Evolutionary conservation across 2,329 filamentous ascomycete species (phyloP), one percentile per base, ranked within the genome.

Genomic region (Phialophora chinensis): DNA sequence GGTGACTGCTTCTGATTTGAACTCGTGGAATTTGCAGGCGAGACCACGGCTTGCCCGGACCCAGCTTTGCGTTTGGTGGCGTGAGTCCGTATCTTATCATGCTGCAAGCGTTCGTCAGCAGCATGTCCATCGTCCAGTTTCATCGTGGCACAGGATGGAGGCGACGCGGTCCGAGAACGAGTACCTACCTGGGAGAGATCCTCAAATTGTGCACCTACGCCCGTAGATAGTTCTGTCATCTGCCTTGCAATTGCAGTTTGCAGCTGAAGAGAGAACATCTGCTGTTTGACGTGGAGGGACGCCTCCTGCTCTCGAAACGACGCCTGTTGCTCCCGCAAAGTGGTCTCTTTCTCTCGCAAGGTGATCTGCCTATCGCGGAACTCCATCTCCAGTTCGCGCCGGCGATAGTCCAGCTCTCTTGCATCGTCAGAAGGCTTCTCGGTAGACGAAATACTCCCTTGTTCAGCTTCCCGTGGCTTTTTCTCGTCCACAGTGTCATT

Each of bases 51-150:
- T 31, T 59, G 54, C 12, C 49, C 61, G 10, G 58, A 55, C 25
- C 66, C 61, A 5, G 69, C 61, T 57, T 72, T 72, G 14, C 70
- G 69, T 52, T 72, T 72, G 27, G 63, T 71, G 47, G 69, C 68
- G 62, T 69, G 64, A 4, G 54, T 61, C 33, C 61, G 58, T n/a
- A 66, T 53, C 11, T 65, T 55, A 25, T 62, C 49, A 44, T 64
- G 31, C 60, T 63, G 53, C 17, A 11, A 6, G 27, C 27, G 1
- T n/a, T 53, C 35, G 23, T 63, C 17, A 67, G 61, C 44, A 61
- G 14, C 25, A 25, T 20, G 17, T 25, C 27, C 5, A 55, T 14
- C 11, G n/a, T 17, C 10, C 14, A 8, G 17, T 8, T 17, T 1
- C n/a, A 11, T 10, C 17, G 12, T 11, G 12, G 8, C 53, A 17